Evolutionary conservation across 805 yeast species (phyloP).

Genomic region (Yarrowia sp.): DNA sequence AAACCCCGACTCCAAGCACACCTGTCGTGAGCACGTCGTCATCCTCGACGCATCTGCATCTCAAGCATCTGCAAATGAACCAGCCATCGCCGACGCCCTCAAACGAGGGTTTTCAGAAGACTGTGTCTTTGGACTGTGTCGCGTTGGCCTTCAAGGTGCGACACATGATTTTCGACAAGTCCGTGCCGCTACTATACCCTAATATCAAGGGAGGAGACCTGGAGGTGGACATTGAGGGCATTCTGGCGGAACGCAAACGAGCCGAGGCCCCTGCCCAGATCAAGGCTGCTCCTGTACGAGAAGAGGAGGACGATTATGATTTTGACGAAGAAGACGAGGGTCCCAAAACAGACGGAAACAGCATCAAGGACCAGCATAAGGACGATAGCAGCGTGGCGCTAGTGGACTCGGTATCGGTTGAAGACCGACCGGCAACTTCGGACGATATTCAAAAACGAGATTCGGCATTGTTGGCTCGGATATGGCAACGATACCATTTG

Average conservation of each 20-base stretch:
- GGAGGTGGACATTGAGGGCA: conserved; percentile 9
- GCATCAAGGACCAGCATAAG: conserved; percentile 25
- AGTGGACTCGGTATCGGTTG: conserved; percentile 2
- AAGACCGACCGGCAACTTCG: conserved; percentile 22
- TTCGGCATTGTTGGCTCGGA: conserved; percentile 36
- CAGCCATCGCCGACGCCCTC: conserved; percentile 23
- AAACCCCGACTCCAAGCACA: conserved; percentile 15
- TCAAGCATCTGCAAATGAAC: conserved; percentile 2
- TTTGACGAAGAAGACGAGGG: conserved; percentile 42
- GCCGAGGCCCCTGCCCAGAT: background rate
- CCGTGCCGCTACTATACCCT: conserved; percentile 35
- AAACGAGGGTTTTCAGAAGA: conserved; percentile 8
- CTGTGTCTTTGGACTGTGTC: conserved; percentile 35
- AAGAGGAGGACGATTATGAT: conserved; percentile 41
- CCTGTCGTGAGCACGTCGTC: conserved; percentile 15
- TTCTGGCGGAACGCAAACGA: background rate
- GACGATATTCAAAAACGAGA: conserved; percentile 28
- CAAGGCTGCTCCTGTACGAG: conserved; percentile 21
- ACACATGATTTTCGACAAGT: conserved; percentile 42
- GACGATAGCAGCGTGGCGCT: background rate
- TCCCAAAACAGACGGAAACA: conserved; percentile 25
- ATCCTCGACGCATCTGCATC: conserved; percentile 19
- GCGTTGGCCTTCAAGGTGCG: conserved; percentile 41
- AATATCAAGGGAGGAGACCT: conserved; percentile 22
- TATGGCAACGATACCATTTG: conserved; percentile 60